Evolutionary conservation across 495 filamentous ascomycete species (phyloP), one percentile per base, ranked within the genome.

Genomic region (Immersiella caudata): DNA sequence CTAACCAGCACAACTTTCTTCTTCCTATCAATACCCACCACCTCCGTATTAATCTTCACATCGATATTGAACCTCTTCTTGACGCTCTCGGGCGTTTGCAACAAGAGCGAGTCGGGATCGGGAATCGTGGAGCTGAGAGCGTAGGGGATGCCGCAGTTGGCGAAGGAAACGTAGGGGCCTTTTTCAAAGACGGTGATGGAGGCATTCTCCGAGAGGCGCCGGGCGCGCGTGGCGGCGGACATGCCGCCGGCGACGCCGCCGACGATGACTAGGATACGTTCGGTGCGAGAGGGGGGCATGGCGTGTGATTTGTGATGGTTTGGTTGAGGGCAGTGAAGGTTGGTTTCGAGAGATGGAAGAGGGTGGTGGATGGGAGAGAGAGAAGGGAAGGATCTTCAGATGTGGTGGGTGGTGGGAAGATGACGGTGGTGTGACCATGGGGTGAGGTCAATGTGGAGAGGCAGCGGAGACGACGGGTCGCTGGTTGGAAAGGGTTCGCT

Each of bases 91-190:
- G 73, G 73, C 8, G 68, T 74, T 33, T 77, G 71, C 12, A 78
- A 59, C 25, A 74, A 58, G 4, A 77, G 75, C 6, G 56, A 40
- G 16, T 52, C 57, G 8, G 74, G 70, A 20, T 67, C 26, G 35
- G 64, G 24, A 55, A 78, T 77, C 51, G 76, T 67, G 54, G 66
- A 67, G 36, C 69, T 67, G 18, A 78, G 71, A 5, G 75, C 76
- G 60, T 78, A 77, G 20, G 76, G 76, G 36, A 78, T 73, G 2
- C 76, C 76, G 64, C 75, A 78, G 64, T 78, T 78, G 58, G 76
- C 75, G 68, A 72, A 78, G 63, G 68, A 63, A 50, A 74, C 66
- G 66, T 70, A 78, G 21, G 73, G 73, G 0, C 76, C 76, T 51
- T 67, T 71, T 64, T 78, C 75, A 55, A 78, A 73, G 60, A 78